phyloP scores from a whole-genome alignment of 2,329 filamentous ascomycete genomes.

The Bertia moriformis region DNA sequence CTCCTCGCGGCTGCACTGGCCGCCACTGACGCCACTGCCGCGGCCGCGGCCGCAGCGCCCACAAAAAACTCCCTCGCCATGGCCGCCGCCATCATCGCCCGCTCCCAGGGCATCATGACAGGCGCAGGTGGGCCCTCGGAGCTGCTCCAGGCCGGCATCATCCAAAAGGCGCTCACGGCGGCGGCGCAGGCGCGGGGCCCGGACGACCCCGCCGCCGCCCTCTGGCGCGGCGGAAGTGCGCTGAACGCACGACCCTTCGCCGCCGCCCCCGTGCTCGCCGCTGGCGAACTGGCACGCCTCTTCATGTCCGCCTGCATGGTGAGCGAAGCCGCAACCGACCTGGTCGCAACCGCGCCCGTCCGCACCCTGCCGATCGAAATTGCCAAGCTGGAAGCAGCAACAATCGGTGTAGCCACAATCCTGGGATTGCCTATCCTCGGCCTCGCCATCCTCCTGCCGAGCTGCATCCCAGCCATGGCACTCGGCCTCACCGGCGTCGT shows the following conservation, averaged over 20 bases:
- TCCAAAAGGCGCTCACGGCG: conserved; percentile 14
- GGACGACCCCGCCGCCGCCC: conserved; percentile 2
- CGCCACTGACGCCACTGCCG: too few relatives aligned
- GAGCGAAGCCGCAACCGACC: conserved; percentile 15
- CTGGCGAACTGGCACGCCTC: too few relatives aligned
- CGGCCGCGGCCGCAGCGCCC: too few relatives aligned
- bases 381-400: too few relatives aligned
- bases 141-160: conserved; percentile 15
- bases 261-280: conserved; percentile 11
- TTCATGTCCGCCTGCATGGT: too few relatives aligned
- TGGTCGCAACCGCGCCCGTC: conserved; percentile 11
- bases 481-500: too few relatives aligned
- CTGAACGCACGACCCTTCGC: conserved; percentile 11
- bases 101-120: conserved; percentile 15
- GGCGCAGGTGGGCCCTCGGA: conserved; percentile 12
- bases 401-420: too few relatives aligned
- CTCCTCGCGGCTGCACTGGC: too few relatives aligned
- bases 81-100: conserved; percentile 15
- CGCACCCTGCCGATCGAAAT: too few relatives aligned
- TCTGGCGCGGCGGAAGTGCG: conserved; percentile 9
- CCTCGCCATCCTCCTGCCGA: too few relatives aligned
- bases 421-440: too few relatives aligned
- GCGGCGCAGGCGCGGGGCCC: conserved; percentile 10
- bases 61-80: conserved; percentile 14
- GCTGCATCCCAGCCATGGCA: too few relatives aligned